Evolutionary conservation across 228 moss, liverwort and hornwort species (phyloP), one percentile per base, ranked within the genome.

Genomic region (Sphagnum fallax): DNA sequence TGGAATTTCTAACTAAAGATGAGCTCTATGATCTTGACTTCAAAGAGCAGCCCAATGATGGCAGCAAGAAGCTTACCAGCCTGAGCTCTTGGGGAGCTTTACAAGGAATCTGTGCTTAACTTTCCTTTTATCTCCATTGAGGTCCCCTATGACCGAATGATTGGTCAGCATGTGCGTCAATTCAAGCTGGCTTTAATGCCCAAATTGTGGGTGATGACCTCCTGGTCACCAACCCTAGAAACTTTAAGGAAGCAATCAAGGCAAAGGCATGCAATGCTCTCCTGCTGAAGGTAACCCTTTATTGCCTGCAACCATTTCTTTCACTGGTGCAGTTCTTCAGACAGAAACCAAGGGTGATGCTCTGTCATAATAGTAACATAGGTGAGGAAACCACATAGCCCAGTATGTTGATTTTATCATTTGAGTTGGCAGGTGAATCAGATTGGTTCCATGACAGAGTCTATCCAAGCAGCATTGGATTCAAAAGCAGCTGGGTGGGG

Each of bases 401-500:
- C 15, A 15, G 11, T 60, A 11, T 11, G 59, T 11, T 60, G 59
- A 15, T 11, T 15, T 60, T 11, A 11, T 60, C 59, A 11, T 4
- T 60, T 60, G n/a, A 47, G 10, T 16, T 63, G 51, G 49, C 77
- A 91, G 91, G 91, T 91, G 60, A 98, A 98, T 64, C 93, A 98
- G 71, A 98, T 98, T 55, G 97, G 97, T 8, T 91, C 93, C 47
- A 88, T 98, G 53, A 91, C 91, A n/a, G 97, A 93, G 69, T 93
- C 91, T 16, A 98, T 91, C 67, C 91, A 98, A 81, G 97, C 97
- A 68, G 97, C 93, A 48, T 70, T 91, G 12, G 91, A 93, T 73
- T 82, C 91, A 48, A 93, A 98, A 80, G 90, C 88, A 60, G 97
- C 97, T 47, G 97, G 97, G 60, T 98, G 97, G 91, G 97, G 97